Conservation (phyloP, 2,329 filamentous ascomycete genomes). For the Botrytis deweyae region DNA sequence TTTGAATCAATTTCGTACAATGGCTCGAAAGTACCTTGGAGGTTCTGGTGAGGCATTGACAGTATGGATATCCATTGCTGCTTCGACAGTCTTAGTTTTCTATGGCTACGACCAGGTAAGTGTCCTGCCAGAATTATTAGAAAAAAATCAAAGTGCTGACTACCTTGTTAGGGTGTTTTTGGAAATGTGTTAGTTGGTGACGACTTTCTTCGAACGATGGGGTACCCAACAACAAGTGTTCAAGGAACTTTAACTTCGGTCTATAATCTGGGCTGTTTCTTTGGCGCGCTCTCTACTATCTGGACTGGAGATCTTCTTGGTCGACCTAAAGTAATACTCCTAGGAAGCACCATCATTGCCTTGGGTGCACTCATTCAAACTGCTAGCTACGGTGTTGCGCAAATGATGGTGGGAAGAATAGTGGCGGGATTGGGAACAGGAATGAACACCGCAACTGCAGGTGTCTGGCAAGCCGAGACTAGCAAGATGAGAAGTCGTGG, state of each 20-base stretch:
- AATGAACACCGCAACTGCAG: constrained; percentile 50
- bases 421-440: constrained; percentile 53
- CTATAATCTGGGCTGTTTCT: constrained; percentile 49
- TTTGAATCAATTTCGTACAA: constrained; percentile 21
- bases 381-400: constrained; percentile 46
- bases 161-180: constrained; percentile 35
- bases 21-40: constrained; percentile 51
- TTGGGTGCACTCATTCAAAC: constrained; percentile 51
- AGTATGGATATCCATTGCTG: constrained; percentile 52
- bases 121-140: not conserved
- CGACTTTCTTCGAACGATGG: constrained; percentile 45
- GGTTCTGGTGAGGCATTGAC: constrained; percentile 51
- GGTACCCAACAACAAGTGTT: constrained; percentile 7
- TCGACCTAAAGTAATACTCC: constrained; percentile 55
- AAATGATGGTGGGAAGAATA: constrained; percentile 53
- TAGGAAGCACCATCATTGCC: constrained; percentile 56
- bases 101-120: constrained; percentile 47
- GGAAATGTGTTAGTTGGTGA: constrained; percentile 46
- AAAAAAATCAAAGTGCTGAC: not conserved
- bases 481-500: constrained; percentile 57
- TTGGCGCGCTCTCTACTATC: constrained; percentile 42
- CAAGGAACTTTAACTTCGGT: constrained; percentile 9
- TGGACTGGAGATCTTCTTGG: constrained; percentile 53
- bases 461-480: constrained; percentile 62
- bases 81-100: constrained; percentile 51